Evolutionary conservation across 1,139 yeast species (phyloP).

Genomic region (Kodamaea sp.): DNA sequence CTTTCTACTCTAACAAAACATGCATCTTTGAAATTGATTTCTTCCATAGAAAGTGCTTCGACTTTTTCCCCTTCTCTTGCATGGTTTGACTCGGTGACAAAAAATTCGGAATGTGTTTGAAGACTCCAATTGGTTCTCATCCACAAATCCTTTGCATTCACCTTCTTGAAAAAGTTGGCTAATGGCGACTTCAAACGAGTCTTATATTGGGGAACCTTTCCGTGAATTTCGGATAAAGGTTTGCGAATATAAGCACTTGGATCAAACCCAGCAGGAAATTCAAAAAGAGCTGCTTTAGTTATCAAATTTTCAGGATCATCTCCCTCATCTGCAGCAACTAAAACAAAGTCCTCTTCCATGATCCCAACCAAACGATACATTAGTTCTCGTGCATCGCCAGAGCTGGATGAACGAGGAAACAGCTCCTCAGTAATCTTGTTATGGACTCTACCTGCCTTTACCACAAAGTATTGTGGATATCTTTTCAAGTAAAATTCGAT

Average conservation of each 20-base stretch:
- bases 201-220: conserved; percentile 41
- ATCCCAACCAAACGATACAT: conserved; percentile 24
- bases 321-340: conserved; percentile 31
- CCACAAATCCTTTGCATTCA: conserved; percentile 38
- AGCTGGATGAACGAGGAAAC: conserved; percentile 18
- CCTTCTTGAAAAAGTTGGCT: conserved; percentile 37
- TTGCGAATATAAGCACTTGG: conserved; percentile 32
- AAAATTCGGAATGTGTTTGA: conserved; percentile 32
- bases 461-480: conserved; percentile 33
- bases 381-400: conserved; percentile 18
- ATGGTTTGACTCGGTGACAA: conserved; percentile 30
- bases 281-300: conserved; percentile 33
- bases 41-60: conserved; percentile 20
- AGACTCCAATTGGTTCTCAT: conserved; percentile 41
- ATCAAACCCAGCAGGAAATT: conserved; percentile 45
- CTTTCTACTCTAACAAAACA: conserved; percentile 41
- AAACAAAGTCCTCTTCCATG: conserved; percentile 40
- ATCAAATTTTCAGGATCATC: conserved; percentile 33
- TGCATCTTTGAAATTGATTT: conserved; percentile 34
- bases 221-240: conserved; percentile 39
- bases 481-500: conserved; percentile 26
- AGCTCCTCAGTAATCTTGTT: conserved; percentile 28
- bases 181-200: conserved; percentile 32
- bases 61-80: conserved; percentile 31
- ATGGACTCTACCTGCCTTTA: conserved; percentile 13